Conservation (phyloP, 2,329 filamentous ascomycete genomes). For the Lachnellula suecica region DNA sequence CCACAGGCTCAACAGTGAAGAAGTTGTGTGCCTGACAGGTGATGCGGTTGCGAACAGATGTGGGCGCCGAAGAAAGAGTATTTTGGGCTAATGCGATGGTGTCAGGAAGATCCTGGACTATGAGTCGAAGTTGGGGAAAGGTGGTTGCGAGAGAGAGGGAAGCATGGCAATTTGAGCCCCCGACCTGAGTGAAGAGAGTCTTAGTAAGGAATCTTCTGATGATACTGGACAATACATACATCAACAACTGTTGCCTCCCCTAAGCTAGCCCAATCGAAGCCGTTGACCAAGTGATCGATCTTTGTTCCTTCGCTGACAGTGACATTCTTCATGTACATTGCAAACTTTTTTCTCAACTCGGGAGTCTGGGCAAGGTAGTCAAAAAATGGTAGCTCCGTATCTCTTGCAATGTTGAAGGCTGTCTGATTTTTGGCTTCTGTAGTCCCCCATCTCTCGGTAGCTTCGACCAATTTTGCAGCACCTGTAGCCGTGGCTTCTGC, state of each 20-base stretch:
- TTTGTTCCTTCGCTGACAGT: conserved; percentile 31
- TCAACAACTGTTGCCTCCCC: conserved; percentile 35
- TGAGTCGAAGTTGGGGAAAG: conserved; percentile 31
- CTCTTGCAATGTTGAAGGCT: conserved; percentile 22
- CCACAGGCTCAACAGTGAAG: conserved; percentile 24
- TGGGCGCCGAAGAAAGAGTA: conserved; percentile 6
- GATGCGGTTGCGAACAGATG: conserved; percentile 11
- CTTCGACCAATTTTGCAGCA: conserved; percentile 26
- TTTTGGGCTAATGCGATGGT: conserved; percentile 13
- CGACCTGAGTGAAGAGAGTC: conserved; percentile 12
- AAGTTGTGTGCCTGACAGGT: conserved; percentile 26
- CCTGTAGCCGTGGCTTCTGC: conserved; percentile 27
- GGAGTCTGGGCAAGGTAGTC: conserved; percentile 29
- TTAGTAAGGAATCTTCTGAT: background rate
- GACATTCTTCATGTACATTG: conserved; percentile 34
- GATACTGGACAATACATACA: conserved; percentile 6
- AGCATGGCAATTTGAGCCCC: conserved; percentile 35
- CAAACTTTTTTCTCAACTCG: conserved; percentile 29
- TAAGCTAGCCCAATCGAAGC: conserved; percentile 40
- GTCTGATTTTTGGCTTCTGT: conserved; percentile 25
- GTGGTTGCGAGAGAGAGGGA: conserved; percentile 32
- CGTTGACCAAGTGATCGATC: conserved; percentile 35
- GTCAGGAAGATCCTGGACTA: conserved; percentile 32
- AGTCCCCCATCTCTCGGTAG: conserved; percentile 29
- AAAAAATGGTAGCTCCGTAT: conserved; percentile 30